Evolutionary conservation across 1,139 yeast species (phyloP).

Genomic region (Yamadazyma spencermartinsiae): DNA sequence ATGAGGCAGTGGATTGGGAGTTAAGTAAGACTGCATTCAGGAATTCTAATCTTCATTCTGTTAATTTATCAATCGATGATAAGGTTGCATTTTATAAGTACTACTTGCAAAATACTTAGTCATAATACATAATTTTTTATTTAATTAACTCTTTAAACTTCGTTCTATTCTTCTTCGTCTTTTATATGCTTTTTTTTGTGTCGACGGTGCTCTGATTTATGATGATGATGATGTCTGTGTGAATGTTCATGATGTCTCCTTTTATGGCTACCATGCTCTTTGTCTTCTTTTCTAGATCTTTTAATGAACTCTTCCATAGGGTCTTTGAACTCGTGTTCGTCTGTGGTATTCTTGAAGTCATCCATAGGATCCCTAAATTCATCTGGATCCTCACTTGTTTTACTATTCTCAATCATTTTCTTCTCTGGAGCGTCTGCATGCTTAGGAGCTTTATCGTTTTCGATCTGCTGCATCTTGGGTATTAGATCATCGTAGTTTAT

Average conservation of each 20-base stretch:
- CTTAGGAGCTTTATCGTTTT: slow-evolving; percentile 6
- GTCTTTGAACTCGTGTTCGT: slow-evolving; percentile 19
- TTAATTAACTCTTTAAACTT: too few species aligned
- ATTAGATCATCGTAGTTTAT: slow-evolving; percentile 32
- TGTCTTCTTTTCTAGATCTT: slow-evolving; percentile 1
- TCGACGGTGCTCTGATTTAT: slow-evolving; percentile 4
- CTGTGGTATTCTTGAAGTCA: slow-evolving; percentile 18
- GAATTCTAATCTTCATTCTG: slow-evolving; percentile 29
- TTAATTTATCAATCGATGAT: slow-evolving; percentile 28
- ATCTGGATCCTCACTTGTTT: slow-evolving; percentile 11
- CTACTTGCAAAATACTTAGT: slow-evolving; percentile 21
- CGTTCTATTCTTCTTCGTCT: not conserved
- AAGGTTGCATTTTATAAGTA: slow-evolving; percentile 37
- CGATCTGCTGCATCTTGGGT: slow-evolving; percentile 14
- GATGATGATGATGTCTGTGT: slow-evolving; percentile 1
- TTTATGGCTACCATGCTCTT: slow-evolving; percentile 6
- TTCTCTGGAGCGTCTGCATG: slow-evolving; percentile 6
- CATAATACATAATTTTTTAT: not conserved
- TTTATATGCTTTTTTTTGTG: slow-evolving; percentile 6
- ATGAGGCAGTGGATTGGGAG: slow-evolving; percentile 18
- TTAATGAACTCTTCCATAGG: slow-evolving; percentile 14
- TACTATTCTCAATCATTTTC: slow-evolving; percentile 4
- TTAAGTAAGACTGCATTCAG: slow-evolving; percentile 23
- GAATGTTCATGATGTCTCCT: not conserved
- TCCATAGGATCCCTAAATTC: slow-evolving; percentile 18